Evolutionary conservation across 2,329 filamentous ascomycete genomes (phyloP).

Genomic region (Torrubiellomyces zombiae): DNA sequence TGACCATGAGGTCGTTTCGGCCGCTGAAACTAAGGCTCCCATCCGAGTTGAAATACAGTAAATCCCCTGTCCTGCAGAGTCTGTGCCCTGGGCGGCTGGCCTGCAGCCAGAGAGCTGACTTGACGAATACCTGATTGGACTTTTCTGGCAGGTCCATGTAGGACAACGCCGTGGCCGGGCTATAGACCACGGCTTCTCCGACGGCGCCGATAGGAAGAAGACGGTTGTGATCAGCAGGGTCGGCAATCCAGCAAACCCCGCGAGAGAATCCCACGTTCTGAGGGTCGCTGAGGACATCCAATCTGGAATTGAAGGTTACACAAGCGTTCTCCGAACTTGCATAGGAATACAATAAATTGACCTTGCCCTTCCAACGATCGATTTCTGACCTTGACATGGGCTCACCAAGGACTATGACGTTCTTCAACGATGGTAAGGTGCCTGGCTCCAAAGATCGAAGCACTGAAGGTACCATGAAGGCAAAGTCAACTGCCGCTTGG

Average conservation of each 20-base stretch:
- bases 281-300: too few relatives aligned
- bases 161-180: background rate
- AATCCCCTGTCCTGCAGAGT: constrained; percentile 2
- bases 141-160: background rate
- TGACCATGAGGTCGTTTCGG: constrained; percentile 2
- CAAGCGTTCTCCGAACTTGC: too few relatives aligned
- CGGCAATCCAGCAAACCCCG: constrained; percentile 1
- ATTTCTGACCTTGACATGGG: too few relatives aligned
- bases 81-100: background rate
- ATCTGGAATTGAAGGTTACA: too few relatives aligned
- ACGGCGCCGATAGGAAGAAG: background rate
- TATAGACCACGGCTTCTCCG: constrained; percentile 2
- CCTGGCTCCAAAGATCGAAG: too few relatives aligned
- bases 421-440: too few relatives aligned
- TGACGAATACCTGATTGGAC: background rate
- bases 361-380: too few relatives aligned
- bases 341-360: too few relatives aligned
- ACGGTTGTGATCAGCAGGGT: background rate
- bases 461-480: too few relatives aligned
- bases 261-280: constrained; percentile 1
- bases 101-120: background rate
- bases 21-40: background rate
- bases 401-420: too few relatives aligned
- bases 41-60: background rate
- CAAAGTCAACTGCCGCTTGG: too few relatives aligned